Base-by-base conservation (phyloP, 768 basidiomycete genomes). In the Psilocybe cyanescens region DNA sequence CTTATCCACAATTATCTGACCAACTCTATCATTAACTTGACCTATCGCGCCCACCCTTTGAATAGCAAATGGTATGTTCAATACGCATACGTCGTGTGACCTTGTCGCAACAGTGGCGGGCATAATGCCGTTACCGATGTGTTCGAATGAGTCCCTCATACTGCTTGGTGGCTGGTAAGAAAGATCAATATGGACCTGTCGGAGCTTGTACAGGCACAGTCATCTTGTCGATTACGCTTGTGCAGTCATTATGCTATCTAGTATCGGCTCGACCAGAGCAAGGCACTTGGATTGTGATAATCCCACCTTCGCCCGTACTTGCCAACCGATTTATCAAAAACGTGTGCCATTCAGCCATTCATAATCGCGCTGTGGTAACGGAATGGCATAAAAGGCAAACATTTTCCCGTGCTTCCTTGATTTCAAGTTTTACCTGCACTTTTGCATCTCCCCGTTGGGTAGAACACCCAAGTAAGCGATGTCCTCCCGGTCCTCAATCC, bases 401-500 rank as follows among this genome's bases (percentile, higher is more conserved):
- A 24, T 24, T 24, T 3, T 50, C 16, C 49, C 29, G 14, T 14
- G 28, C 30, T 24, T 33, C 16, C 28, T 30, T 16, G 4, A 31
- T 29, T 37, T 33, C 53, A 39, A n/a, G 30, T 37, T 8, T 16
- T 29, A 17, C 28, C 16, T 31, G 17, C 37, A 31, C 30, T 17
- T 17, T 54, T 24, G 12, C 3, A 28, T 28, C 24, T 17, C 58
- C 8, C 19, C 31, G 14, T 41, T 8, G 8, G 6, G 33, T n/a
- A 7, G 8, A 37, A 5, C 24, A 28, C 19, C 8, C 33, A n/a
- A 16, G 49, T 50, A 16, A 19, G 24, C 46, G 24, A 59, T 61
- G 60, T 7, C 55, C 17, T 28, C 51, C 19, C 44, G 59, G 47
- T 63, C 52, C 29, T 60, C 53, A 33, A 56, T 65, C 33, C 47